phyloP scores from a whole-genome alignment of 345 rosid genomes.

The Syzygium oleosum region DNA sequence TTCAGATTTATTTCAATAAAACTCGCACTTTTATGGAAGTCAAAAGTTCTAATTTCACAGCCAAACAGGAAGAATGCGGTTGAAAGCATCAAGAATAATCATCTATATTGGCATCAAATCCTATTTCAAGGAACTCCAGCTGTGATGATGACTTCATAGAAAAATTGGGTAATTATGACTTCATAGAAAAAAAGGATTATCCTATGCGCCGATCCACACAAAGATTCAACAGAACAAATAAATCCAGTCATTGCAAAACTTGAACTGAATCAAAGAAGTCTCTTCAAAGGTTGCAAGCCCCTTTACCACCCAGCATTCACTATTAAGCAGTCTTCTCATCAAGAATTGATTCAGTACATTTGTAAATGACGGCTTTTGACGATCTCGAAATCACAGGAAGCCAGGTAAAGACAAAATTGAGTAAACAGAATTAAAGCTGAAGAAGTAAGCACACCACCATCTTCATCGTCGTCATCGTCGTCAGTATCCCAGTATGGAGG shows the following conservation, averaged over 20 bases:
- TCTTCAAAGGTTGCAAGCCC: not conserved
- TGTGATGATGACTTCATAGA: not conserved
- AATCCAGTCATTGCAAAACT: not conserved
- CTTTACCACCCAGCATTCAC: not conserved
- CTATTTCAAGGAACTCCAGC: not conserved
- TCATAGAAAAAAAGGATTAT: not conserved
- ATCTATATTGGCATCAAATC: not conserved
- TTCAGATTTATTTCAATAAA: not conserved
- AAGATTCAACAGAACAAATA: not conserved
- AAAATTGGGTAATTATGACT: not conserved
- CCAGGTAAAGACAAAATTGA: not conserved
- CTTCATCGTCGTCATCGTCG: conserved; percentile 71
- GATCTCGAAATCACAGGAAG: not conserved
- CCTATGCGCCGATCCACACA: not conserved
- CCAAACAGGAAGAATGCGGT: not conserved
- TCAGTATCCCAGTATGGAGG: conserved; percentile 91
- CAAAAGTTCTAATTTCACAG: not conserved
- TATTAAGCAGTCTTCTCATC: not conserved
- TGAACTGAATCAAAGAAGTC: not conserved
- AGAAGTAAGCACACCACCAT: not conserved
- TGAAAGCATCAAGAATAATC: not conserved
- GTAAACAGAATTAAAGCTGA: not conserved
- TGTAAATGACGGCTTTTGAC: not conserved
- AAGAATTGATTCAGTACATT: not conserved
- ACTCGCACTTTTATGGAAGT: not conserved